Evolutionary conservation across 2,329 filamentous ascomycete species (phyloP), one percentile per base, ranked within the genome.

Genomic region (Fulvia fulva): DNA sequence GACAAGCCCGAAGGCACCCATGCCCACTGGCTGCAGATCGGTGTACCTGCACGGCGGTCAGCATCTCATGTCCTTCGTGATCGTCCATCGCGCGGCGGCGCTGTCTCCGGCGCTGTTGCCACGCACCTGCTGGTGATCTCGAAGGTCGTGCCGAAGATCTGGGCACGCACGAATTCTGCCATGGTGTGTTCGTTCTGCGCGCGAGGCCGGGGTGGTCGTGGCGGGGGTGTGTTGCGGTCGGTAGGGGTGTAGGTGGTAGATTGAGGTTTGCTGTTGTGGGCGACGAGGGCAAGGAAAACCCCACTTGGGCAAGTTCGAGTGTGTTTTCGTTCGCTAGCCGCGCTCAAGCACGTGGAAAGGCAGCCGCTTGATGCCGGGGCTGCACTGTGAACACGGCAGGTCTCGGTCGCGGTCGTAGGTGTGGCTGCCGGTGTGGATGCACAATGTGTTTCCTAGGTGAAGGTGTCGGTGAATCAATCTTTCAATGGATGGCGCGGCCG

Each of bases 111-210:
- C 46, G 53, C 43, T 61, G 60, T 58, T 55, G 57, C 61, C 57
- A 64, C 67, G 66, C 85, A 97, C 91, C 94, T 89, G 78, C 92
- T 97, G 69, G 94, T 99, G 79, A 97, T 97, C 85, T 99, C 94
- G 75, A 99, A 99, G 70, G 94, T 97, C 63, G 94, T 99, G 75
- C 94, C 94, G 75, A 99, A 99, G 77, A 99, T 97, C 84, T 97
- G 93, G 75, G 93, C 92, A 79, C 94, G 90, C 74, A 99, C 91
- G 78, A 99, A 99, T 83, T 99, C 94, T 76, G 94, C 94, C 94
- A 99, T 97, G 57, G 41, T 65, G 61, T 41, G 52, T 45, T 55
- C 56, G 55, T 45, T 51, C 53, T 52, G 44, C 37, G 57, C 52
- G 52, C 41, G 46, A 32, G 30, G 26, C 32, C 21, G 51, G 21